These are phyloP conservation scores for Spinellus fusiger DNA, from an alignment of 192 early-diverging fungal genomes.

Conservation along the genomic window DNA sequence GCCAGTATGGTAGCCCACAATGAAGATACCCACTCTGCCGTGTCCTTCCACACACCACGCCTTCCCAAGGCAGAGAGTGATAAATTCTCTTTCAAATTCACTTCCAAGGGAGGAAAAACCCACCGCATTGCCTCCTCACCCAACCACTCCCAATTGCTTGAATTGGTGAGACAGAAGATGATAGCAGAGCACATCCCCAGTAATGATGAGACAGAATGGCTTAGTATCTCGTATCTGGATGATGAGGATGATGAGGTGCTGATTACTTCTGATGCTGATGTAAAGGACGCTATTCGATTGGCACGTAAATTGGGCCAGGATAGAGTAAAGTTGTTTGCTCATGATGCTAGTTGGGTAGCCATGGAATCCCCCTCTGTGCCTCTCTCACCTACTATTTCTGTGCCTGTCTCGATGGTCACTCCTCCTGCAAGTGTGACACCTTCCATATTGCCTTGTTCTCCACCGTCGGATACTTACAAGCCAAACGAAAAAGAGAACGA, in stretches of 20 bases:
- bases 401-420: neutral
- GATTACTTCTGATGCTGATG: conserved; percentile 66
- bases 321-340: conserved; percentile 64
- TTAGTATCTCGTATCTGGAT: conserved; percentile 69
- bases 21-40: conserved; percentile 2
- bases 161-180: conserved; percentile 53
- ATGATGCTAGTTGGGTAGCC: conserved; percentile 26
- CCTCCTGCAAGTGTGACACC: neutral
- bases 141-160: conserved; percentile 42
- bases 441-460: neutral
- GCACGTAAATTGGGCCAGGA: conserved; percentile 67
- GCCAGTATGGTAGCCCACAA: conserved; percentile 50
- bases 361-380: neutral
- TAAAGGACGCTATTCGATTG: conserved; percentile 75
- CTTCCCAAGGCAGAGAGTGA: conserved; percentile 17
- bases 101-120: conserved; percentile 50
- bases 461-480: neutral
- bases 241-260: conserved; percentile 84
- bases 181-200: conserved; percentile 29
- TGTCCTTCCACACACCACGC: neutral
- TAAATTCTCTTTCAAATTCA: conserved; percentile 54
- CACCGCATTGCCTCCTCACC: conserved; percentile 56
- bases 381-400: neutral
- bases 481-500: neutral
- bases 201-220: conserved; percentile 27